Evolutionary conservation across 768 basidiomycete genomes (phyloP), one percentile per base, ranked within the genome.

Genomic region (Collybia nuda): DNA sequence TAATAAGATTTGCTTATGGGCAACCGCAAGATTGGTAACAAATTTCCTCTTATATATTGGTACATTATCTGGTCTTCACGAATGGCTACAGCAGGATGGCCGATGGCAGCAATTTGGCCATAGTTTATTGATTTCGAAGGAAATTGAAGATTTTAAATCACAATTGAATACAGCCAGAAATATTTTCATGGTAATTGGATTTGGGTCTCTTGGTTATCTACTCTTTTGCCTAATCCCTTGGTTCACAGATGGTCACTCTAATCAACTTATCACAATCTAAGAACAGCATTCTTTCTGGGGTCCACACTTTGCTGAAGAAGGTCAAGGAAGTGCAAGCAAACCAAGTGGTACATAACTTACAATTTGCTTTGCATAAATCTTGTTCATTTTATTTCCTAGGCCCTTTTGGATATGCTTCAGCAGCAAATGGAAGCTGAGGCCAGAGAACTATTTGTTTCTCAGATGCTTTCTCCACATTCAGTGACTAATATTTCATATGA

Each of bases 1-100:
- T 6, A 39, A 55, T n/a, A 45, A 52, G 12, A 53, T 59, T 15
- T 56, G 55, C 29, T 8, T 1, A 17, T 59, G 55, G 55, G 58
- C 55, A 6, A 21, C 41, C 6, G 23, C 40, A 4, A 46, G 52
- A 23, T 43, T 56, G 53, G 57, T 56, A 29, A 2, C 29, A 23
- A 23, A 32, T 40, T 42, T 19, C 22, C 17, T 43, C 15, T 17
- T 26, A 5, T 38, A 7, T n/a, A n/a, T n/a, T n/a, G n/a, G n/a
- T n/a, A n/a, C n/a, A n/a, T n/a, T n/a, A n/a, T n/a, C n/a, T n/a
- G n/a, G 7, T 9, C 17, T 12, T 2, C 40, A 5, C 36, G 37
- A 37, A 21, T 22, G 2, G 15, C 15, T 40, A 23, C 37, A 54
- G 56, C 9, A 29, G 1, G 56, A 57, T 28, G 40, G 38, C 7